Conservation (phyloP, 202 grass and related monocot genomes). For the Dendrocalamus latiflorus region DNA sequence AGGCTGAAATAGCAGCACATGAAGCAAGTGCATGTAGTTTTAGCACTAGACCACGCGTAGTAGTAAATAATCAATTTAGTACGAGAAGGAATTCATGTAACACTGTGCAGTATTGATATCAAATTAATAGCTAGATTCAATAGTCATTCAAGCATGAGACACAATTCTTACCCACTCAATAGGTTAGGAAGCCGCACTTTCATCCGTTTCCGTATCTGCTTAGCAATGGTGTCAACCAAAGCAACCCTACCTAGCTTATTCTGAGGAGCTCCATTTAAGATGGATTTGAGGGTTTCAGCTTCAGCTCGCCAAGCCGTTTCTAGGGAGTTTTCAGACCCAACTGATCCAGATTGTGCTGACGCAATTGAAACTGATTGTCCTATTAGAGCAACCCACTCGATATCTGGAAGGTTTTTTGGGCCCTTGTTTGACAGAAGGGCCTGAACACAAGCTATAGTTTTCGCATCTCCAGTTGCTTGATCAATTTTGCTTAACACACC, state of each 20-base stretch:
- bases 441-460: slow-evolving; percentile 65
- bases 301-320: slow-evolving; percentile 71
- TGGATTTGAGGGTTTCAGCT: slow-evolving; percentile 62
- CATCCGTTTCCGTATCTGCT: slow-evolving; percentile 72
- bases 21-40: background rate
- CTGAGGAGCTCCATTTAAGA: slow-evolving; percentile 52
- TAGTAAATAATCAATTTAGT: background rate
- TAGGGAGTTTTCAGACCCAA: no score
- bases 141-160: background rate
- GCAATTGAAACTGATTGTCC: no score
- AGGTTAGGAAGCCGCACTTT: slow-evolving; percentile 73
- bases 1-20: slow-evolving; percentile 40
- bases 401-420: slow-evolving; percentile 58
- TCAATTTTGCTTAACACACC: slow-evolving; percentile 74
- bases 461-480: slow-evolving; percentile 63
- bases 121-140: slow-evolving; percentile 3
- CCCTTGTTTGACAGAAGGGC: slow-evolving; percentile 59
- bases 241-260: slow-evolving; percentile 64
- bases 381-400: slow-evolving; percentile 68
- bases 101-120: background rate
- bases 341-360: no score
- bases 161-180: slow-evolving; percentile 57
- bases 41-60: background rate
- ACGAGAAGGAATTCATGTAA: background rate
- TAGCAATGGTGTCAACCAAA: slow-evolving; percentile 59